Evolutionary conservation across 164 flowering plant species (phyloP), one percentile per base, ranked within the genome.

Genomic region (Cinnamomum chago): DNA sequence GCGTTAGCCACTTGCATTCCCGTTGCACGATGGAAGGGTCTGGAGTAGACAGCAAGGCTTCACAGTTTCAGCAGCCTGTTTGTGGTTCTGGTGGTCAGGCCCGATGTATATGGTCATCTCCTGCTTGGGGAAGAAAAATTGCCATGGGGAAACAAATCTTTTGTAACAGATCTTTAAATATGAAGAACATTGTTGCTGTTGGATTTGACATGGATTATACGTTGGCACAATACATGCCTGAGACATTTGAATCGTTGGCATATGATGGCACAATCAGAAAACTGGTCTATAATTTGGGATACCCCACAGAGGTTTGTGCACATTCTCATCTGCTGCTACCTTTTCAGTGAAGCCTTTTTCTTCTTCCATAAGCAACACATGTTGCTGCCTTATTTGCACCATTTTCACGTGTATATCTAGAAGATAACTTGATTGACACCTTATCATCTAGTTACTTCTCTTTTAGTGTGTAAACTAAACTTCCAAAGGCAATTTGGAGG

Each of bases 141-240:
- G 86, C 82, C 15, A 79, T 88, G 24, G 91, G 92, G 58, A 95
- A 89, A 77, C 93, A 87, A 76, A 90, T 95, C 35, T 95, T 95
- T 79, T 95, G 99, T 81, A 95, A 93, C 76, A 84, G 99, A 80
- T 90, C 98, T 67, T 78, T 95, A 78, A 95, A 95, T 81, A 95
- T 95, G 99, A 93, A 83, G 79, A 88, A 82, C 75, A 90, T 95
- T 78, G 88, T 90, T 71, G 93, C 99, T 70, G 97, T 95, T 27
- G 99, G 99, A 33, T 95, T 95, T 81, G 99, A 95, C 70, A 95
- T 95, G 99, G 99, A 95, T 82, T 95, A 95, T 77, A 95, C 99
- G n/a, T 78, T 95, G 81, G 99, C 99, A 62, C 99, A 95, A 51
- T 95, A 95, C 87, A 95, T 81, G 83, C 89, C 99, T 25, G 96